Conservation (phyloP, 371 early-diverging fungal species). For the Parasitella parasitica region DNA sequence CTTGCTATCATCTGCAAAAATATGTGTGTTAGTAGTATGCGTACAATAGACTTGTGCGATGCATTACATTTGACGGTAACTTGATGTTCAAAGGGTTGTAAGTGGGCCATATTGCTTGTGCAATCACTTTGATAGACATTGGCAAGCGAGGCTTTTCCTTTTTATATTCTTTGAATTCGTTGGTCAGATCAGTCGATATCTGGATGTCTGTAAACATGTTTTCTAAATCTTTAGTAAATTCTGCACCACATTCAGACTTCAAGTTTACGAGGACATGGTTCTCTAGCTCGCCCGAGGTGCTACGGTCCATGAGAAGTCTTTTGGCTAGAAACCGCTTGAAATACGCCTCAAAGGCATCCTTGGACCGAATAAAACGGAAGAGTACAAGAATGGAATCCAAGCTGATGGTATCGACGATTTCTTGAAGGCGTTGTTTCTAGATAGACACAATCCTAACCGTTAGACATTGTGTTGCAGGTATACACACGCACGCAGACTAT, state of each 20-base stretch:
- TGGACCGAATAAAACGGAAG: slow-evolving; percentile 89
- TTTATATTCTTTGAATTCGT: slow-evolving; percentile 38
- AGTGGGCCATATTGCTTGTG: slow-evolving; percentile 89
- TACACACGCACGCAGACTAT: no score
- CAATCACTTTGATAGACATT: slow-evolving; percentile 79
- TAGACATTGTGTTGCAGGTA: no score
- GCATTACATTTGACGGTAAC: slow-evolving; percentile 67
- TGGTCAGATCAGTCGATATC: slow-evolving; percentile 69
- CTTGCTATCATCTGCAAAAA: slow-evolving; percentile 57
- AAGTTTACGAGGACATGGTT: slow-evolving; percentile 81
- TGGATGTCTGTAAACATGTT: slow-evolving; percentile 93
- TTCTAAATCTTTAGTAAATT: slow-evolving; percentile 87
- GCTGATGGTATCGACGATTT: background rate
- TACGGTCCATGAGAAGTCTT: slow-evolving; percentile 77
- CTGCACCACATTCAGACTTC: slow-evolving; percentile 85
- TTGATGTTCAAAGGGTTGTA: slow-evolving; percentile 67
- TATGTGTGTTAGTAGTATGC: background rate
- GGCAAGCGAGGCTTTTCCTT: slow-evolving; percentile 49
- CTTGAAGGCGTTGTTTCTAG: background rate
- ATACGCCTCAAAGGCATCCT: slow-evolving; percentile 95
- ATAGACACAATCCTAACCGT: background rate
- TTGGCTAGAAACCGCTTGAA: slow-evolving; percentile 91
- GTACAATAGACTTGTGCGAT: background rate
- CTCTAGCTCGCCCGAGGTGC: slow-evolving; percentile 81
- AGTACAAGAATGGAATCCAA: slow-evolving; percentile 71